Evolutionary conservation across 495 filamentous ascomycete species (phyloP), one percentile per base, ranked within the genome.

Genomic region (Penicillium waksmanii): DNA sequence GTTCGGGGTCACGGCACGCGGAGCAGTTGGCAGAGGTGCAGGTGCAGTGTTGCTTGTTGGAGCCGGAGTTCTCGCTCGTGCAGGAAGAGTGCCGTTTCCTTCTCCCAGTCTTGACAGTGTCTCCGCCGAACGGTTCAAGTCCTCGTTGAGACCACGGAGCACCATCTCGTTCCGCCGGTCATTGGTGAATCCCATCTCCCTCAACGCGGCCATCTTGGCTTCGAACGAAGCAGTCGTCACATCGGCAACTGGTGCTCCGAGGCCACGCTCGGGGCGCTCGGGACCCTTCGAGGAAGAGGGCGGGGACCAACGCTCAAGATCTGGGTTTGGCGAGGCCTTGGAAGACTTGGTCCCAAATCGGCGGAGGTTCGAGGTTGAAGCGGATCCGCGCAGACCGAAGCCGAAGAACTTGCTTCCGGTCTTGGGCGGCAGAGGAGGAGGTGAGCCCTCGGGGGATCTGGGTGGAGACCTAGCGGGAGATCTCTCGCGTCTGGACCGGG

Each of bases 121-220:
- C 70, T 97, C 94, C 33, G 97, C 83, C 0, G 92, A 81, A 66
- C 87, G 89, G 56, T 96, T 89, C 42, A 98, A 62, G 65, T 96
- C 93, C 2, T 96, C 95, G 57, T 86, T 82, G 7, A 93, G 78
- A 11, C 89, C 88, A 58, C 90, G 89, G 25, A 98, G 74, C 23
- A 97, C 87, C 54, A 87, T 85, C 12, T 84, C 75, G 62, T 96
- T 98, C 47, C 89, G 83, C 58, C 86, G 87, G 36, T 94, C 89
- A 68, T 98, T 92, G 34, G 71, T 81, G 66, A 98, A 98, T 1
- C 95, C 95, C 95, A 98, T 97, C 54, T 96, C 92, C 50, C 85
- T 83, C 53, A 98, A 77, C 15, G 84, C 86, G 9, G 83, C 82
- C 67, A 98, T 75, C 72, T 97, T 96, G 5, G 78, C 65, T 43